Conservation (phyloP, 2,329 filamentous ascomycete genomes). For the Pseudocercospora pini-densiflorae region DNA sequence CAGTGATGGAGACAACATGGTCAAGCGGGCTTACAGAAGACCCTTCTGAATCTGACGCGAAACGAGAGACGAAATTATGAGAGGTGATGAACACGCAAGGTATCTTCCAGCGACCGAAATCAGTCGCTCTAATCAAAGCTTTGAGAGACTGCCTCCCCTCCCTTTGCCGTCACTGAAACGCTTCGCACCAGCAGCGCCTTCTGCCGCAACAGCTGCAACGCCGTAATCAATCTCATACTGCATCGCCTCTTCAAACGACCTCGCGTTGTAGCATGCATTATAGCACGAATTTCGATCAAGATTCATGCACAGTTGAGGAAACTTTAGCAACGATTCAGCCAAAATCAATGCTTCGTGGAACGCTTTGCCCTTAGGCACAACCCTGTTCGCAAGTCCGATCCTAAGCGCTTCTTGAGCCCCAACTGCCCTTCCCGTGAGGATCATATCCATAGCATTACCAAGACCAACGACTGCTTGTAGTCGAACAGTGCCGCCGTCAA, state of each 20-base stretch:
- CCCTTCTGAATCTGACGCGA: background rate
- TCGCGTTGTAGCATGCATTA: slow-evolving; percentile 55
- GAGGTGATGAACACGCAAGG: background rate
- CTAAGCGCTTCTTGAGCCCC: slow-evolving; percentile 54
- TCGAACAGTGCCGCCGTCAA: slow-evolving; percentile 59
- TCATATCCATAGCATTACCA: slow-evolving; percentile 60
- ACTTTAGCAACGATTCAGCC: slow-evolving; percentile 52
- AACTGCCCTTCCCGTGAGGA: slow-evolving; percentile 59
- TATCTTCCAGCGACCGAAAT: background rate
- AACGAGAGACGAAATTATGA: background rate
- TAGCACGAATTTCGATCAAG: slow-evolving; percentile 55
- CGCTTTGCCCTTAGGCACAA: slow-evolving; percentile 57
- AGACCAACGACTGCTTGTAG: slow-evolving; percentile 58
- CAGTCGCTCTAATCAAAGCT: slow-evolving; percentile 13
- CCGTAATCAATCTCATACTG: slow-evolving; percentile 54
- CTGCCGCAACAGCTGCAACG: slow-evolving; percentile 46
- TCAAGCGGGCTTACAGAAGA: background rate
- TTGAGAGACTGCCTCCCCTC: slow-evolving; percentile 43
- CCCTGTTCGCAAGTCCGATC: slow-evolving; percentile 59
- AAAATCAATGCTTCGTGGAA: slow-evolving; percentile 55
- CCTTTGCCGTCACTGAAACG: slow-evolving; percentile 48
- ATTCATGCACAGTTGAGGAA: slow-evolving; percentile 60
- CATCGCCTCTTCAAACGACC: slow-evolving; percentile 57
- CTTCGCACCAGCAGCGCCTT: slow-evolving; percentile 49
- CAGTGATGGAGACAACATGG: slow-evolving; percentile 16